Conservation (phyloP, 2,329 filamentous ascomycete species). For the Cladosporium velox region DNA sequence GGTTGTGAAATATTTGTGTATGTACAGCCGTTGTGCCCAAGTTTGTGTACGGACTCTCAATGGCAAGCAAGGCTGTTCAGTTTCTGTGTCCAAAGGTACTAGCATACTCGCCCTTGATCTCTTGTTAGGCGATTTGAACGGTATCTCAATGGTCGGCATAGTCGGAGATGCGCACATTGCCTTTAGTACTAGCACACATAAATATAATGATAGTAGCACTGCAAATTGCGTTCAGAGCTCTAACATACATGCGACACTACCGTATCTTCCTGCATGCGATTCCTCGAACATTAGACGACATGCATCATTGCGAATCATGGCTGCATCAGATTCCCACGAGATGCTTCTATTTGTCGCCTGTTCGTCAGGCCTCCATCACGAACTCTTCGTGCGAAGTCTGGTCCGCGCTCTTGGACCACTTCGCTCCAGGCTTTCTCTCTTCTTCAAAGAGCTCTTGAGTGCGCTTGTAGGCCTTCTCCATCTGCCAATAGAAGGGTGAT, state of each 20-base stretch:
- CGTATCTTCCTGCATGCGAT: too few relatives aligned
- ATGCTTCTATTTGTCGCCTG: not conserved
- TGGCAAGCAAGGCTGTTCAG: too few relatives aligned
- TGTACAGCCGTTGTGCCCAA: too few relatives aligned
- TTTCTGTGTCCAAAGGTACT: too few relatives aligned
- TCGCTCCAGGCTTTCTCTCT: not conserved
- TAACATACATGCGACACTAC: too few relatives aligned
- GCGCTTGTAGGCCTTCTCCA: constrained; percentile 45
- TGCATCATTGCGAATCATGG: too few relatives aligned
- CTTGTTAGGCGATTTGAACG: not conserved
- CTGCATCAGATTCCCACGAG: too few relatives aligned
- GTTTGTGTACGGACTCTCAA: too few relatives aligned
- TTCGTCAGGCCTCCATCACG: not conserved
- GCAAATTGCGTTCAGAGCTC: too few relatives aligned
- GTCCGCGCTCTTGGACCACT: not conserved
- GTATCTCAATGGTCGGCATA: not conserved
- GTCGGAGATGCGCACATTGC: not conserved
- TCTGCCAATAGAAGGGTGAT: constrained; percentile 49
- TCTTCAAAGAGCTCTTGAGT: not conserved
- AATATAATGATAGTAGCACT: too few relatives aligned
- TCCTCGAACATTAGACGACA: too few relatives aligned
- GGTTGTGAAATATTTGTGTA: not conserved
- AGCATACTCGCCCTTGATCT: too few relatives aligned
- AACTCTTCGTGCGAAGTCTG: constrained; percentile 8
- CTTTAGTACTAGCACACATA: not conserved